These are phyloP conservation scores for Suhomyces sp. DNA, from an alignment of 805 yeast genomes.

Conservation along the genomic window DNA sequence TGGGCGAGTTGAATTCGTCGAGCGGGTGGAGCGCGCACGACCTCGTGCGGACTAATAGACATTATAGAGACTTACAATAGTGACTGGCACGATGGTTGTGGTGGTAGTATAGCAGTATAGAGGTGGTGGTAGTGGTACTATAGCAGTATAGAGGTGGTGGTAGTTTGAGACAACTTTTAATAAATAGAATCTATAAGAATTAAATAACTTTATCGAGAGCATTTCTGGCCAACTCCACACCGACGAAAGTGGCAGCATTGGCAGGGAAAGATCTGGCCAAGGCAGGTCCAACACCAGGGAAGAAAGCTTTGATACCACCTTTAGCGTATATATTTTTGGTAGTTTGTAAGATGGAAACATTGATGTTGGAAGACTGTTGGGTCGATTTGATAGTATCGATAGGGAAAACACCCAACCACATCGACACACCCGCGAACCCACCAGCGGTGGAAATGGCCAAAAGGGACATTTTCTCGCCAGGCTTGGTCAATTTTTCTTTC, in stretches of 20 bases:
- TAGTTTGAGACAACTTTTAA: no score
- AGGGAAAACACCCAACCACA: conserved; percentile 97
- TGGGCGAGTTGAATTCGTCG: conserved; percentile 4
- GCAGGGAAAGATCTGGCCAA: conserved; percentile 94
- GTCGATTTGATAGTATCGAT: conserved; percentile 89
- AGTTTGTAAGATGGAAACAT: conserved; percentile 58
- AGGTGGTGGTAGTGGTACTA: no score
- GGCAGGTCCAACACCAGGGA: conserved; percentile 98
- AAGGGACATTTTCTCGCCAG: conserved; percentile 60
- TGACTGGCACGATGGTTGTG: neutral
- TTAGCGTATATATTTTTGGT: conserved; percentile 64
- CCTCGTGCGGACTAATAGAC: conserved; percentile 1
- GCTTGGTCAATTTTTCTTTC: conserved; percentile 58
- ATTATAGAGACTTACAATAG: no score
- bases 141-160: no score
- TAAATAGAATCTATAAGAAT: conserved; percentile 5
- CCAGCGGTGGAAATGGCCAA: conserved; percentile 84
- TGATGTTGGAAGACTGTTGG: conserved; percentile 62
- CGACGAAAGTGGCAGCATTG: conserved; percentile 97
- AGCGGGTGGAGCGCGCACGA: conserved; percentile 6
- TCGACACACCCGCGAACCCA: conserved; percentile 92
- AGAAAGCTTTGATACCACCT: conserved; percentile 87
- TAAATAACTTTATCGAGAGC: conserved; percentile 36
- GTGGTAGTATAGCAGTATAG: neutral
- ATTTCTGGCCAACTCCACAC: conserved; percentile 77